Percentiles rank a stretch among this genome's conserved stretches.
Conservation (phyloP, 345 rosid genomes). For the Gossypium australe region DNA sequence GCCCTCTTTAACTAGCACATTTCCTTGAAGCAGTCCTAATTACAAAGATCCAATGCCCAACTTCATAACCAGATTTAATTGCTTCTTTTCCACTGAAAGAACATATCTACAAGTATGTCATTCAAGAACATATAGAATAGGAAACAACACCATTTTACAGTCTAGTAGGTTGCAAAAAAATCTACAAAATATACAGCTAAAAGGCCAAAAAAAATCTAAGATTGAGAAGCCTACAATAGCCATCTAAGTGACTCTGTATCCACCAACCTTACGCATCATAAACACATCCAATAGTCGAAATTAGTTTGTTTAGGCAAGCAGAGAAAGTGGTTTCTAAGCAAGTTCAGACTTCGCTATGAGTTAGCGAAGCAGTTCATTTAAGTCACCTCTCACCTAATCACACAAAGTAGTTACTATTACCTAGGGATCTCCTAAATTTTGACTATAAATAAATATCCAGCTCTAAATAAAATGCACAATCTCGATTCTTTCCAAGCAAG, state of each 20-base stretch:
- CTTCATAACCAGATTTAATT: neutral
- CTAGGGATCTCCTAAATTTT: neutral
- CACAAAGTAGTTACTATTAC: no score
- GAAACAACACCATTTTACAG: neutral
- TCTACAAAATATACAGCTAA: no score
- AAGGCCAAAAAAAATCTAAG: no score
- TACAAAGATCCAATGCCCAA: neutral
- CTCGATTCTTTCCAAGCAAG: neutral
- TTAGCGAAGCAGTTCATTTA: no score
- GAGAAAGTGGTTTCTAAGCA: no score
- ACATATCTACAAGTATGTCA: neutral
- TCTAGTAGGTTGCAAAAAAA: neutral
- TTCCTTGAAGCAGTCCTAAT: neutral
- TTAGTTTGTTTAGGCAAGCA: no score
- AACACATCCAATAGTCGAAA: no score
- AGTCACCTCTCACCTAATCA: no score
- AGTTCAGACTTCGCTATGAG: no score
- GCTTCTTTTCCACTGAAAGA: neutral
- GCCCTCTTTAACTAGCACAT: neutral
- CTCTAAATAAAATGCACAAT: neutral
- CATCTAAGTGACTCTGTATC: no score
- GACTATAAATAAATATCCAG: neutral
- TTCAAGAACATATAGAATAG: neutral
- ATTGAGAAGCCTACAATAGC: no score
- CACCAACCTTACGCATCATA: no score